Base-by-base conservation (phyloP, 768 basidiomycete genomes). In the Agaricus sinodeliciosus region DNA sequence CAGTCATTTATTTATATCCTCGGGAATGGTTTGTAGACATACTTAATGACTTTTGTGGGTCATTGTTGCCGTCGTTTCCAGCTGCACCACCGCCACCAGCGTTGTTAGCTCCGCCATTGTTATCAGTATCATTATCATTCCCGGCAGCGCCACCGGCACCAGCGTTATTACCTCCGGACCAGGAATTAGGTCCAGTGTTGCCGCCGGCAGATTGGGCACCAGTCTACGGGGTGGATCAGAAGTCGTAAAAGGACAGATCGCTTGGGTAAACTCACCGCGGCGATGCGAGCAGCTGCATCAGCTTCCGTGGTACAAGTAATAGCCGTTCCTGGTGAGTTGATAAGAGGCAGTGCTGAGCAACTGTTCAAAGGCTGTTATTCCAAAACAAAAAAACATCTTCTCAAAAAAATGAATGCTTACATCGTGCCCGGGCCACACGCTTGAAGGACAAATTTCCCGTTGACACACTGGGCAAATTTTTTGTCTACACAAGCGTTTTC, bases 381-480 rank as follows among this genome's bases (percentile, higher is more conserved):
- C 11, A 57, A 50, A 22, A 56, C 43, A 12, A 9, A 26, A 12
- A 16, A 35, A 19, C 36, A 43, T 15, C 16, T 35, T 13, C 13
- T 13, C 12, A 27, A 28, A 34, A 54, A 16, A 28, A 19, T 19
- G 11, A 19, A 39, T 16, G 55, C 66, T 63, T 58, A 73, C 71
- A 70, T 58, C n/a, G 69, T 72, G 18, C 69, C 68, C 27, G 57
- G 51, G 16, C 62, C 69, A 49, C 73, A 74, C 22, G 62, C 58
- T 43, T 68, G 63, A 43, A 67, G 41, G 28, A 71, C 65, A 50
- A 75, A 73, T 51, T 69, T 70, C 49, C 78, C 79, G 27, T 63
- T 65, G 13, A 77, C 78, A 59, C 84, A 85, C 55, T 79, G 80
- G 0, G 82, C 81, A 53, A 84, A 78, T 31, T 72, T 56, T 35